Base-by-base conservation (phyloP, 2,329 filamentous ascomycete species). In the Penicillium sp. region DNA sequence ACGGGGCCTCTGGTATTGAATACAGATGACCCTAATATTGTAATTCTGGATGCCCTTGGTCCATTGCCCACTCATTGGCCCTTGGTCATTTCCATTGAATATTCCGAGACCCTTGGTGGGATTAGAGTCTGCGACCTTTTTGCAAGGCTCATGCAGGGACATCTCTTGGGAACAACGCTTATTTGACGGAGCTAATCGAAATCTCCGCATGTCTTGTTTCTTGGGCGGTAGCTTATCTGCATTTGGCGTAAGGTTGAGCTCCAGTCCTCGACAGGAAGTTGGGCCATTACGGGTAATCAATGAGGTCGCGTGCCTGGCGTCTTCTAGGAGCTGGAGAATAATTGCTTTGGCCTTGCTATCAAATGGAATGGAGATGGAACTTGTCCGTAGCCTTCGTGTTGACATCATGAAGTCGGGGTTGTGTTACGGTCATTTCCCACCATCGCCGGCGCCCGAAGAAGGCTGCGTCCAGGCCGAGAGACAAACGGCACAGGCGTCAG, bases 181-280 rank as follows among this genome's bases (percentile, higher is more conserved):
- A 43, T 43, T 34, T 35, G 29, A 49, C 38, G 36, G 11, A 13
- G 35, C 55, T 55, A 59, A 59, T 59, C 46, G 55, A 5, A 37
- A 41, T 43, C 43, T 46, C 49, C 51, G 49, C 29, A 28, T 4
- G 12, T 24, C 12, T 12, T 3, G 28, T 32, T 34, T 35, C 34
- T 18, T 43, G 3, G 29, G 26, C 42, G 11, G 25, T 28, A 35
- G 32, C 33, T 36, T 27, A 37, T 36, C 42, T 43, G 11, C 40
- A 29, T 33, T 43, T 43, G 18, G 36, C 9, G 13, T 9, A 25
- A 13, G 24, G 13, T 38, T 18, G 40, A 43, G 40, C 9, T n/a
- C 18, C n/a, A 18, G 13, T 4, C 9, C 24, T 11, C 13, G 13
- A 24, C 36, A 24, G 36, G 7, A 24, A 38, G 29, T 43, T 18